A percentile compares a stretch with the other conserved stretches of the same genome.
Conservation (phyloP, 2,329 filamentous ascomycete species). For the Metarhizium sp. region DNA sequence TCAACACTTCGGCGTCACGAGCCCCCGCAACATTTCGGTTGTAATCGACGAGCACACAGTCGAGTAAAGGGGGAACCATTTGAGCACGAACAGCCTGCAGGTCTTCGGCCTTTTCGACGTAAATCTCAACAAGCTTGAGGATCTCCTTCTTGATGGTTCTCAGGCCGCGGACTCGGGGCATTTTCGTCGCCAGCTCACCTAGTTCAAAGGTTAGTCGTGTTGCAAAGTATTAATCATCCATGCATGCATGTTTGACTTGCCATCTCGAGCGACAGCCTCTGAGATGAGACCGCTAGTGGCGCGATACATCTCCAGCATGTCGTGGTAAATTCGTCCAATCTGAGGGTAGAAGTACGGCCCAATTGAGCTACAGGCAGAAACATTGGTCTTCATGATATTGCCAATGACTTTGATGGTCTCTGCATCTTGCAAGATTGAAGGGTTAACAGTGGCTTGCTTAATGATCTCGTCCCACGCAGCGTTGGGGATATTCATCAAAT, state of each 20-base stretch:
- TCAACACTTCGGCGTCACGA: conserved; percentile 90
- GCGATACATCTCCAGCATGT: conserved; percentile 98
- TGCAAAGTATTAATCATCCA: conserved; percentile 12
- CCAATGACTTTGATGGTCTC: conserved; percentile 98
- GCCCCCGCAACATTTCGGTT: conserved; percentile 94
- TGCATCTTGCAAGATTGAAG: conserved; percentile 76
- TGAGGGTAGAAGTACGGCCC: conserved; percentile 97
- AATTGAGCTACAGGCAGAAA: conserved; percentile 94
- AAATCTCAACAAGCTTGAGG: conserved; percentile 93
- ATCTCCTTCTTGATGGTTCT: conserved; percentile 99
- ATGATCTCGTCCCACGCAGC: conserved; percentile 95
- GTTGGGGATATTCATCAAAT: conserved; percentile 91
- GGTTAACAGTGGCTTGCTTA: conserved; percentile 72
- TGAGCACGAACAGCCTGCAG: conserved; percentile 84
- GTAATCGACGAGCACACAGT: conserved; percentile 91
- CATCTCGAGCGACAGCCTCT: conserved; percentile 77
- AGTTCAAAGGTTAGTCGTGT: neutral
- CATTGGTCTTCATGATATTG: conserved; percentile 99
- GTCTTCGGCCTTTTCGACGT: conserved; percentile 96
- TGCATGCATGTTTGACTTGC: conserved; percentile 34
- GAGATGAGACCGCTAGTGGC: conserved; percentile 96
- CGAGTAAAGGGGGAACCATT: conserved; percentile 91
- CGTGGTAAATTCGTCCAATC: conserved; percentile 92
- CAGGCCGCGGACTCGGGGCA: conserved; percentile 88
- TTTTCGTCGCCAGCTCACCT: conserved; percentile 92